phyloP scores from a whole-genome alignment of 2,329 filamentous ascomycete genomes.

The Aspergillus tubingensis region DNA sequence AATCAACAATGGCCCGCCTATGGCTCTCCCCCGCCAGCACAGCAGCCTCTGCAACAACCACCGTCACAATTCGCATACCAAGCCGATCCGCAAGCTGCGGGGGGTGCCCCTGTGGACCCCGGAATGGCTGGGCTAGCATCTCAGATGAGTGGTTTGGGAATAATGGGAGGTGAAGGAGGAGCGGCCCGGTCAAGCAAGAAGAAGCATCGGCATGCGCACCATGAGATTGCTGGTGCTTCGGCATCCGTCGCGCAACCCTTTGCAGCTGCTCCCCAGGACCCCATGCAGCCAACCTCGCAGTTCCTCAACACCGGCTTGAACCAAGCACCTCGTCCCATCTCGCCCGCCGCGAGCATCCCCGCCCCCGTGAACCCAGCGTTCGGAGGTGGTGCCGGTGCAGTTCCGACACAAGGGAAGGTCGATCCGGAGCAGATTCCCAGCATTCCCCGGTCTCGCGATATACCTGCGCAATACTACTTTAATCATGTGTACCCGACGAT shows the following conservation, averaged over 20 bases:
- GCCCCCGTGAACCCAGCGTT: conserved; percentile 48
- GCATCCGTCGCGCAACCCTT: conserved; percentile 60
- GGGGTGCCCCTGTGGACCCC: conserved; percentile 31
- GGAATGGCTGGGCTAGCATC: conserved; percentile 50
- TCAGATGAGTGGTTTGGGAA: conserved; percentile 76
- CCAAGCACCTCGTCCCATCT: conserved; percentile 35
- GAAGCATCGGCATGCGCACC: conserved; percentile 93
- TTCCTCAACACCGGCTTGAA: conserved; percentile 60
- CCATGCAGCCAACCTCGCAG: conserved; percentile 55
- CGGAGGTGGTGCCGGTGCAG: conserved; percentile 56
- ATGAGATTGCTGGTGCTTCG: conserved; percentile 73
- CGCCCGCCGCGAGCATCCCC: conserved; percentile 32
- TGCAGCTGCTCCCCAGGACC: conserved; percentile 52
- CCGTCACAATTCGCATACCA: conserved; percentile 31
- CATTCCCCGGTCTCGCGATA: conserved; percentile 80
- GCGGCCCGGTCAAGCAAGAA: conserved; percentile 64
- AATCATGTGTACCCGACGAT: conserved; percentile 91
- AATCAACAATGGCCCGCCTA: conserved; percentile 37
- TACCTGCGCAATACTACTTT: conserved; percentile 79
- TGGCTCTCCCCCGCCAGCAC: conserved; percentile 21
- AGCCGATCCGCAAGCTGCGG: conserved; percentile 28
- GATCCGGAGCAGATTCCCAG: conserved; percentile 93
- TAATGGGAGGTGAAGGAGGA: conserved; percentile 55
- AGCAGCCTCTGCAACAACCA: conserved; percentile 28
- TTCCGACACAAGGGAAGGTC: conserved; percentile 71